Evolutionary conservation across 2,329 filamentous ascomycete genomes (phyloP).

Genomic region (Cordyceps cicadae): DNA sequence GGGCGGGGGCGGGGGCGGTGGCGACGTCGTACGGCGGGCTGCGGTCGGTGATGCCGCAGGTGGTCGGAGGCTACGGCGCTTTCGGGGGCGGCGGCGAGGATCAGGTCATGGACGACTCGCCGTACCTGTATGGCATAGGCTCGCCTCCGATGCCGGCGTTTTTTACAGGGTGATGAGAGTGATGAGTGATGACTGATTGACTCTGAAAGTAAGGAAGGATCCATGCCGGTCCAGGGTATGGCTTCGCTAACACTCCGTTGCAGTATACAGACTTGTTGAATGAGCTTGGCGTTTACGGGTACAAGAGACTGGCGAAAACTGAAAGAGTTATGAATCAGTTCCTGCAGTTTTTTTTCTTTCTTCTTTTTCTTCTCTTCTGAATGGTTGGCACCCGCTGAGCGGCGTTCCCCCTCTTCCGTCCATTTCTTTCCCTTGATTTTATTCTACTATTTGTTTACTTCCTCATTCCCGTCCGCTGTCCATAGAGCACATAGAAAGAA

Average conservation of each 20-base stretch:
- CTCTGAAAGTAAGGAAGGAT: neutral
- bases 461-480: neutral
- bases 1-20: slow-evolving; percentile 12
- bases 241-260: neutral
- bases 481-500: neutral
- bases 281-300: neutral
- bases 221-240: neutral
- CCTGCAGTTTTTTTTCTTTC: neutral
- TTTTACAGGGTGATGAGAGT: neutral
- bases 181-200: neutral
- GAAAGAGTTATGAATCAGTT: neutral
- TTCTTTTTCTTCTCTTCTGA: neutral
- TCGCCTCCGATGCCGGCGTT: slow-evolving; percentile 10
- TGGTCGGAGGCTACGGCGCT: slow-evolving; percentile 24
- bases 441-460: neutral
- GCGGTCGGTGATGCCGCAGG: slow-evolving; percentile 18
- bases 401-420: neutral
- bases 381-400: neutral
- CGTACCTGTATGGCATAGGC: slow-evolving; percentile 21
- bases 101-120: slow-evolving; percentile 23
- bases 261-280: neutral
- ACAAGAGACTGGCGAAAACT: neutral
- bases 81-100: slow-evolving; percentile 25
- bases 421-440: neutral
- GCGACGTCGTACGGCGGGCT: slow-evolving; percentile 15